phyloP scores from a whole-genome alignment of 345 rosid species.

The Ailanthus altissimus region DNA sequence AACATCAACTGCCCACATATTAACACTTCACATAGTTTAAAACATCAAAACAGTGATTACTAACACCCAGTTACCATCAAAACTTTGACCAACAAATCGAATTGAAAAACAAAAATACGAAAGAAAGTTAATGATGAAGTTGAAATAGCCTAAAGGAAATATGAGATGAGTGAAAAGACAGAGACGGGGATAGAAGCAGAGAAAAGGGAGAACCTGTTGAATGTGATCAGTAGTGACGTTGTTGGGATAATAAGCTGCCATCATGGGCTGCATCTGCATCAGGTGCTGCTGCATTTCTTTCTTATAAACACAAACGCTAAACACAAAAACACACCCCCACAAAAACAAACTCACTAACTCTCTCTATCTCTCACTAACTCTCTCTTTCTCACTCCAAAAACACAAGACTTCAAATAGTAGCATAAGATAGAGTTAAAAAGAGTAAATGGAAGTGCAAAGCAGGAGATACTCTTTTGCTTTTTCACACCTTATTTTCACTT shows the following conservation, averaged over 20 bases:
- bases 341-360: slow-evolving; percentile 4
- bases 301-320: slow-evolving; percentile 29
- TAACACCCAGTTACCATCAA: background rate
- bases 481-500: slow-evolving; percentile 22
- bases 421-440: background rate
- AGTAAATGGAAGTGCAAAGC: slow-evolving; percentile 33
- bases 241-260: slow-evolving; percentile 98
- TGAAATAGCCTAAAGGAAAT: slow-evolving; percentile 3
- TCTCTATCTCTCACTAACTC: slow-evolving; percentile 4
- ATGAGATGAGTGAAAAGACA: background rate
- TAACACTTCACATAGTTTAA: no score
- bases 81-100: background rate
- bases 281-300: slow-evolving; percentile 99
- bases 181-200: slow-evolving; percentile 13
- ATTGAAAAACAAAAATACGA: background rate
- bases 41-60: no score
- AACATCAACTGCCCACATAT: no score
- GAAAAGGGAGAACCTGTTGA: slow-evolving; percentile 73
- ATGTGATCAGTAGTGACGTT: slow-evolving; percentile 99
- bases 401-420: slow-evolving; percentile 10
- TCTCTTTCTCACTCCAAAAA: slow-evolving; percentile 24
- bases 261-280: slow-evolving; percentile 99
- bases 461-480: slow-evolving; percentile 30
- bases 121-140: background rate
- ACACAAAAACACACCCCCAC: no score